phyloP scores from a whole-genome alignment of 2,329 filamentous ascomycete genomes.

The Diaporthe vexans region DNA sequence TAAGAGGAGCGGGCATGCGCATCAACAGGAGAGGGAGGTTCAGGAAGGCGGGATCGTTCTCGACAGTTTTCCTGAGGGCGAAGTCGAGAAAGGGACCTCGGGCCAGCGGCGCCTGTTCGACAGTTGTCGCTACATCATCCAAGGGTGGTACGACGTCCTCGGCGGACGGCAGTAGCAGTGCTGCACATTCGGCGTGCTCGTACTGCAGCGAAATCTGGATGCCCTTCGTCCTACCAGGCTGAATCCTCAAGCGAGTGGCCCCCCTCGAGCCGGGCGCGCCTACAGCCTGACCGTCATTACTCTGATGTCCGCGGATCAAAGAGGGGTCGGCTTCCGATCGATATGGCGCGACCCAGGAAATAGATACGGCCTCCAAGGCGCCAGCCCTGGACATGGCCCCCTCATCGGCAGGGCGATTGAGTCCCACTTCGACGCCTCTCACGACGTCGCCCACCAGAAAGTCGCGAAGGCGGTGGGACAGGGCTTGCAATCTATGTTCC shows the following conservation, averaged over 20 bases:
- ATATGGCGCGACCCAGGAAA: conserved; percentile 60
- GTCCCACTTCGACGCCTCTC: conserved; percentile 69
- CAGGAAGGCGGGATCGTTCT: conserved; percentile 54
- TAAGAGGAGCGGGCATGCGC: conserved; percentile 68
- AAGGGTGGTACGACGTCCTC: background rate
- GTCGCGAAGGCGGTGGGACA: conserved; percentile 66
- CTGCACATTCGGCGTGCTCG: conserved; percentile 66
- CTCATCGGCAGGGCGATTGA: conserved; percentile 57
- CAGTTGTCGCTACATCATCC: background rate
- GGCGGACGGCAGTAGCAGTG: conserved; percentile 62
- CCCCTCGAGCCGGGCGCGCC: background rate
- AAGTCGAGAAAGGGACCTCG: conserved; percentile 4
- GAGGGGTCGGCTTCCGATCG: conserved; percentile 43
- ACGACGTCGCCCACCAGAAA: conserved; percentile 70
- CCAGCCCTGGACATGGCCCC: conserved; percentile 56
- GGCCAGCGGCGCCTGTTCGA: background rate
- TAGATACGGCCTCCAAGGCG: conserved; percentile 61
- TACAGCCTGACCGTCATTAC: conserved; percentile 31
- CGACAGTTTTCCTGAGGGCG: conserved; percentile 7
- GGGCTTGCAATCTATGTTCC: conserved; percentile 54
- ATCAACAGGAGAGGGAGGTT: conserved; percentile 66
- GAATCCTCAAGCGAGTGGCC: conserved; percentile 21
- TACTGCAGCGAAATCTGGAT: conserved; percentile 65
- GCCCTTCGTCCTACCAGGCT: conserved; percentile 49
- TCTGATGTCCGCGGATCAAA: background rate